Percentiles rank a stretch among this genome's conserved stretches.
Evolutionary conservation across 768 basidiomycete genomes (phyloP).

Genomic region (Tricholoma sp.): DNA sequence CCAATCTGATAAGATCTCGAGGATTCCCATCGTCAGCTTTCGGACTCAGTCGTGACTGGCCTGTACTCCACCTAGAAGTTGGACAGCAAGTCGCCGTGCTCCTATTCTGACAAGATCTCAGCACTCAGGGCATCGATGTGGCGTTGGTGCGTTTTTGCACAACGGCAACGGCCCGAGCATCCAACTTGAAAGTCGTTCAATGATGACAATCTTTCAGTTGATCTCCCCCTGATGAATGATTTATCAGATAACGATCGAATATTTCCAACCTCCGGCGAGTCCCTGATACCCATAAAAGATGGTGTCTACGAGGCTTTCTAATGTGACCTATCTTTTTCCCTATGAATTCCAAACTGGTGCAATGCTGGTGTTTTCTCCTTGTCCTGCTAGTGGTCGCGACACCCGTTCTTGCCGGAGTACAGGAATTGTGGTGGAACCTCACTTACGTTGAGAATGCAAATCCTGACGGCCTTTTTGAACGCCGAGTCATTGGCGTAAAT

Average conservation of each 20-base stretch:
- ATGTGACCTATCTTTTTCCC: conserved; percentile 2
- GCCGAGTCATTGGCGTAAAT: conserved; percentile 84
- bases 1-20: conserved; percentile 32
- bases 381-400: conserved; percentile 29
- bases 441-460: conserved; percentile 75
- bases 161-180: too few relatives aligned
- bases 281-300: neutral
- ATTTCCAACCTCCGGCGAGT: neutral
- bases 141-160: too few relatives aligned
- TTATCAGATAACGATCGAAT: conserved; percentile 19
- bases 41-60: too few relatives aligned
- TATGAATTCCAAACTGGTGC: neutral
- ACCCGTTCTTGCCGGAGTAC: conserved; percentile 54
- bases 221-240: too few relatives aligned
- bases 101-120: too few relatives aligned
- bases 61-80: too few relatives aligned
- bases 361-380: conserved; percentile 17
- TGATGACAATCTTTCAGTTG: too few relatives aligned
- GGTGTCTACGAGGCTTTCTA: neutral
- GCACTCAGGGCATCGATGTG: too few relatives aligned
- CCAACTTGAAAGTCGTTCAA: too few relatives aligned
- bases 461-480: conserved; percentile 76
- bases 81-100: too few relatives aligned
- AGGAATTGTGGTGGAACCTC: conserved; percentile 88
- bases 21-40: neutral